Conservation (phyloP, 169 alveolate genomes). For the Perkinsus marinus region DNA sequence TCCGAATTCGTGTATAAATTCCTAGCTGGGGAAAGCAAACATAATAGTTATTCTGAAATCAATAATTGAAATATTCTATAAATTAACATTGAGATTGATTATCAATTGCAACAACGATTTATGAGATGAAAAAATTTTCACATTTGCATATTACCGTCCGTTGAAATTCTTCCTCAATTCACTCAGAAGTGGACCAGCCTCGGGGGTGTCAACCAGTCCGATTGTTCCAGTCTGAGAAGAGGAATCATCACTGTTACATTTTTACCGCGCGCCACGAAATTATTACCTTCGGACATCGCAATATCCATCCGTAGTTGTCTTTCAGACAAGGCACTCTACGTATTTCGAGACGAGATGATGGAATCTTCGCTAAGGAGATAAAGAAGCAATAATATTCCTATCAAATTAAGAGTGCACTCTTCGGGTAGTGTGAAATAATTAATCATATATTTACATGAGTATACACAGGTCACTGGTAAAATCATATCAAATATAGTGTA, state of each 20-base stretch:
- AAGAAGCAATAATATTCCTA: no score
- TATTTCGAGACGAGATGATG: not conserved
- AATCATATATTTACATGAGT: no score
- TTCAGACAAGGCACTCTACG: not conserved
- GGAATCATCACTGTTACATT: not conserved
- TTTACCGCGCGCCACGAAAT: not conserved
- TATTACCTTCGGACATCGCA: not conserved
- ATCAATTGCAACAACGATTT: not conserved
- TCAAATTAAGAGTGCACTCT: no score
- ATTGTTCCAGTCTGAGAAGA: not conserved
- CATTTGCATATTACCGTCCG: not conserved
- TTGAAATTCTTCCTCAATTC: not conserved
- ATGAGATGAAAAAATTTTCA: not conserved
- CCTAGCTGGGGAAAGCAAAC: no score
- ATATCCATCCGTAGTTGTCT: not conserved
- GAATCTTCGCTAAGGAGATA: not conserved
- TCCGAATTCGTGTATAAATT: no score
- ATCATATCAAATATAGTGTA: no score
- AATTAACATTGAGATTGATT: not conserved
- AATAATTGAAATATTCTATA: not conserved
- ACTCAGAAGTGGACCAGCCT: not conserved
- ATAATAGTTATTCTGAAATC: no score
- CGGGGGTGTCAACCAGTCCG: not conserved
- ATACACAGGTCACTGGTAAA: no score
- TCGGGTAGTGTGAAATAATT: no score